Percentiles rank a stretch among this genome's conserved stretches.
phyloP scores from a whole-genome alignment of 2,329 filamentous ascomycete species.

The Apiospora malaysiana region DNA sequence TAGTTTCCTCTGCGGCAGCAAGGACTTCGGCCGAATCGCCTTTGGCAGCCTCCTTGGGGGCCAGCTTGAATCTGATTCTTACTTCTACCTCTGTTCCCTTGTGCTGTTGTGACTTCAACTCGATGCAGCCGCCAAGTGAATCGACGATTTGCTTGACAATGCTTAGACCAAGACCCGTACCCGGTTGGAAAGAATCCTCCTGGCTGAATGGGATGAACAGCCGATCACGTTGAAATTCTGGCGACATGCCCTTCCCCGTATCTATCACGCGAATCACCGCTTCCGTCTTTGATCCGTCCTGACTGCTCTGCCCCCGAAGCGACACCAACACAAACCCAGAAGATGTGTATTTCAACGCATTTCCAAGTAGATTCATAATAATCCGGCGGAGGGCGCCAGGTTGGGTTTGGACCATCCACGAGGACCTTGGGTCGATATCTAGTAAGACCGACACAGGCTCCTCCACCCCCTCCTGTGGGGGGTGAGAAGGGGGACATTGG shows the following conservation, averaged over 20 bases:
- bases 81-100: constrained; percentile 62
- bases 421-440: constrained; percentile 51
- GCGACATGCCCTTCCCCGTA: constrained; percentile 68
- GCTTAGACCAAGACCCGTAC: constrained; percentile 66
- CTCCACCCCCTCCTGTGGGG: constrained; percentile 25
- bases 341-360: constrained; percentile 67
- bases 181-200: constrained; percentile 64
- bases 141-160: constrained; percentile 67
- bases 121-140: constrained; percentile 63
- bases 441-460: constrained; percentile 53
- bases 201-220: constrained; percentile 69
- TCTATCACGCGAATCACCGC: constrained; percentile 58
- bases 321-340: constrained; percentile 55
- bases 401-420: constrained; percentile 60
- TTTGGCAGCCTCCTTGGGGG: constrained; percentile 23
- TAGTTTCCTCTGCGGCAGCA: constrained; percentile 25
- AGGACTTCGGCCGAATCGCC: constrained; percentile 26
- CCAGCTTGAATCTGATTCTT: constrained; percentile 46
- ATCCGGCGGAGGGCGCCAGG: constrained; percentile 58
- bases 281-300: constrained; percentile 31
- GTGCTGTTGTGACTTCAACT: constrained; percentile 58
- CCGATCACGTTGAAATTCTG: constrained; percentile 63
- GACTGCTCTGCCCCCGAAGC: constrained; percentile 25
- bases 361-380: constrained; percentile 68
- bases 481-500: constrained; percentile 22